Conservation (phyloP, 1,284 basidiomycete species). For the Heterobasidion annosum region DNA sequence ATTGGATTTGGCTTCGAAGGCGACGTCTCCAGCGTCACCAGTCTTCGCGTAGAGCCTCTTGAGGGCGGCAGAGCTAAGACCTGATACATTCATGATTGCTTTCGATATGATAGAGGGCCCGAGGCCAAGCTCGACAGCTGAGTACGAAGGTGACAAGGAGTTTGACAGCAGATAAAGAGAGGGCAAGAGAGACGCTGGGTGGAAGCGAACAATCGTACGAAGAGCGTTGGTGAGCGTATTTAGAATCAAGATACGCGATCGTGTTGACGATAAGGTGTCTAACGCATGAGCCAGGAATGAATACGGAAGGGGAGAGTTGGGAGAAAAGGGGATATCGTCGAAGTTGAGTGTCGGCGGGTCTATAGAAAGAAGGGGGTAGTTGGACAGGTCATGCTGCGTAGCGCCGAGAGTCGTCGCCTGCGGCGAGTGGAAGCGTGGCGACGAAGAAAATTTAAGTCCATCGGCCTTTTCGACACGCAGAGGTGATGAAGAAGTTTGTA, state of each 20-base stretch:
- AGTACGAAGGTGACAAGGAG: conserved; percentile 74
- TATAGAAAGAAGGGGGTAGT: conserved; percentile 28
- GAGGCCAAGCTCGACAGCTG: conserved; percentile 67
- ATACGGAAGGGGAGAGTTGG: conserved; percentile 54
- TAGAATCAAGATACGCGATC: conserved; percentile 76
- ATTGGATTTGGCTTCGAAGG: conserved; percentile 75
- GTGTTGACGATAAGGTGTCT: conserved; percentile 63
- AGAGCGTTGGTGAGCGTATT: conserved; percentile 78
- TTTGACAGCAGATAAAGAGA: conserved; percentile 90
- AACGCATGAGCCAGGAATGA: conserved; percentile 77
- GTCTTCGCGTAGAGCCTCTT: conserved; percentile 54
- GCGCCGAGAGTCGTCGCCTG: not conserved
- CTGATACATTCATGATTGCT: conserved; percentile 78
- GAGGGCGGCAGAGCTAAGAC: conserved; percentile 60
- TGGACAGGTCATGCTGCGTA: conserved; percentile 4
- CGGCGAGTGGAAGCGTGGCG: too few relatives aligned
- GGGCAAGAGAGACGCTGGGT: conserved; percentile 65
- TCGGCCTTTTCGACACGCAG: not conserved
- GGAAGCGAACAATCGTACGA: conserved; percentile 59
- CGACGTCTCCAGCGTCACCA: conserved; percentile 75
- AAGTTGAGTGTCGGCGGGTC: conserved; percentile 37
- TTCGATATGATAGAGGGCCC: conserved; percentile 73
- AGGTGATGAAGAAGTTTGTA: not conserved
- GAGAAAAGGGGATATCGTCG: conserved; percentile 26
- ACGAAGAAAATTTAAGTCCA: not conserved